phyloP scores from a whole-genome alignment of 1,139 yeast genomes.

The Geotrichum australiense region DNA sequence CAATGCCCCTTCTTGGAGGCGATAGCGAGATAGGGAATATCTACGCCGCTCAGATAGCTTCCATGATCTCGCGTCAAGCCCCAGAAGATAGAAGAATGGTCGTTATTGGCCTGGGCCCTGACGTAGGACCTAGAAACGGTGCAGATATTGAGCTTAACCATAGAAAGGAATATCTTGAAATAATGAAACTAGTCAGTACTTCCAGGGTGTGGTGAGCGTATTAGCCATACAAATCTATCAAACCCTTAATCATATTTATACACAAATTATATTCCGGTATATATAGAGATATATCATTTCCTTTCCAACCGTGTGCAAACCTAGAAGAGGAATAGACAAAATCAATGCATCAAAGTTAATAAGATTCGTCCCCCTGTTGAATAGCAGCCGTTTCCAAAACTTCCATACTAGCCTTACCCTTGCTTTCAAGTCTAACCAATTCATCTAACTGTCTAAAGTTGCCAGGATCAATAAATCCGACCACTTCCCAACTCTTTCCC shows the following conservation, averaged over 20 bases:
- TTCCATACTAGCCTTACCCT: constrained; percentile 61
- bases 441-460: constrained; percentile 66
- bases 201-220: constrained; percentile 11
- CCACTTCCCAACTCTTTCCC: constrained; percentile 47
- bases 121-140: constrained; percentile 28
- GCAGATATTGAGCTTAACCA: constrained; percentile 25
- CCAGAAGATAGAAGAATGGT: constrained; percentile 34
- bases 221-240: neutral
- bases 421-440: constrained; percentile 47
- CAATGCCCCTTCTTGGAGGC: constrained; percentile 34
- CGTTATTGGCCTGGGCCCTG: constrained; percentile 34
- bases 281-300: neutral
- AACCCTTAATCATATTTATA: neutral
- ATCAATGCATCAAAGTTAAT: neutral
- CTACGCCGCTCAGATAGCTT: constrained; percentile 36
- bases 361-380: constrained; percentile 45
- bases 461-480: constrained; percentile 83
- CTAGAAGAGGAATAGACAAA: neutral
- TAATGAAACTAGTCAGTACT: constrained; percentile 20
- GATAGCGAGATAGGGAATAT: constrained; percentile 27
- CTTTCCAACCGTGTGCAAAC: neutral
- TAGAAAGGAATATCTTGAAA: constrained; percentile 30
- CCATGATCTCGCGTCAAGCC: constrained; percentile 32
- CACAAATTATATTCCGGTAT: neutral
- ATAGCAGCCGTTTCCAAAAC: constrained; percentile 88